phyloP scores from a whole-genome alignment of 2,329 filamentous ascomycete genomes.

The Alternaria ventricosa region DNA sequence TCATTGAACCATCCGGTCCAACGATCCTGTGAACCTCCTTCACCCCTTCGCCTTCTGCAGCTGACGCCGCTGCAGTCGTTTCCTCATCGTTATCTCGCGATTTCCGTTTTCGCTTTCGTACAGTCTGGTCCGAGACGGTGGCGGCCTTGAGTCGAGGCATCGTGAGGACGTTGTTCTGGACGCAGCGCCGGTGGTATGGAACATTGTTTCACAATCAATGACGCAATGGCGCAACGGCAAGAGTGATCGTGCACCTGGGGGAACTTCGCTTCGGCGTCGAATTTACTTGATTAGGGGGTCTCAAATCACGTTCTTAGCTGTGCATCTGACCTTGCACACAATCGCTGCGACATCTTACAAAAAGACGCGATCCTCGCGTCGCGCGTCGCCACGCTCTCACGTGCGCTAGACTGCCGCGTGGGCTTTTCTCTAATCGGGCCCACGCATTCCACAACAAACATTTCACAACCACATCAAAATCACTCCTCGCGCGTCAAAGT shows the following conservation, averaged over 20 bases:
- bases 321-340: background rate
- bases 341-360: background rate
- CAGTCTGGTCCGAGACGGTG: conserved; percentile 53
- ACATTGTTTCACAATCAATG: conserved; percentile 26
- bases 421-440: background rate
- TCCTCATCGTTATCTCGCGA: conserved; percentile 34
- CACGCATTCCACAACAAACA: background rate
- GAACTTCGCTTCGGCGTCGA: background rate
- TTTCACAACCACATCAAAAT: background rate
- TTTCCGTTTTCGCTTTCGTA: conserved; percentile 54
- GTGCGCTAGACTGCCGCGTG: background rate
- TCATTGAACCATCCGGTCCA: conserved; percentile 1
- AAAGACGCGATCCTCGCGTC: background rate
- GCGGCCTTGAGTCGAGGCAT: conserved; percentile 50
- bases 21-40: conserved; percentile 6
- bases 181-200: background rate
- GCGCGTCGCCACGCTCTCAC: conserved; percentile 23
- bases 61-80: conserved; percentile 14
- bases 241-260: background rate
- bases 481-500: too few relatives aligned
- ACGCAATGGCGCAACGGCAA: conserved; percentile 26
- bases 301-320: background rate
- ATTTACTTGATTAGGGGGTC: background rate
- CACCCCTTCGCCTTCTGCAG: conserved; percentile 9
- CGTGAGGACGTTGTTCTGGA: conserved; percentile 10